Conservation (phyloP, 1,284 basidiomycete species). For the Caloboletus inedulis region DNA sequence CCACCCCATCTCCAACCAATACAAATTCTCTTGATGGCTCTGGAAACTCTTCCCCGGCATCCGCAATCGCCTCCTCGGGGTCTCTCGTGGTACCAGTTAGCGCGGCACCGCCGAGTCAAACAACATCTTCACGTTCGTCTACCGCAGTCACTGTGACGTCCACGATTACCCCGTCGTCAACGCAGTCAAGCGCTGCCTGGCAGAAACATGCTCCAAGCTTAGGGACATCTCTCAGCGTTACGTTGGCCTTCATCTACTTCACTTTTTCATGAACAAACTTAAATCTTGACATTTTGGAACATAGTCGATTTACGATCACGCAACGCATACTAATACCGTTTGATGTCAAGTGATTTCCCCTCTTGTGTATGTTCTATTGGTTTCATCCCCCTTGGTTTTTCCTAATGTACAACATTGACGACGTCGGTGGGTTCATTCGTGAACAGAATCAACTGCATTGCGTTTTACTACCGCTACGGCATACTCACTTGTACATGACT, state of each 20-base stretch:
- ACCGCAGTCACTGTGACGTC: constrained; percentile 6
- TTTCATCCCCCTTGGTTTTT: not conserved
- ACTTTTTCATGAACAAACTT: constrained; percentile 20
- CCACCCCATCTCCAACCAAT: constrained; percentile 1
- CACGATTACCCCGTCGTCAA: constrained; percentile 10
- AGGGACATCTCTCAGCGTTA: constrained; percentile 13
- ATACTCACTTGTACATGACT: constrained; percentile 26
- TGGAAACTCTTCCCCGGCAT: not conserved
- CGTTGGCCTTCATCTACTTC: constrained; percentile 17
- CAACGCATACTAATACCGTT: constrained; percentile 9
- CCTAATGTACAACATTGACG: constrained; percentile 20
- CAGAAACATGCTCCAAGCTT: constrained; percentile 18
- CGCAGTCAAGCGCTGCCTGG: constrained; percentile 27
- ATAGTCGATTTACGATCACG: constrained; percentile 9
- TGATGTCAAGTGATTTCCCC: constrained; percentile 12
- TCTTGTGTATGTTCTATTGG: constrained; percentile 18
- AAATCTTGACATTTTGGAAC: constrained; percentile 9
- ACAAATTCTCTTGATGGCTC: not conserved
- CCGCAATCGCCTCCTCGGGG: not conserved
- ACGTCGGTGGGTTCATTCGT: constrained; percentile 13
- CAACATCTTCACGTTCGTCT: constrained; percentile 5
- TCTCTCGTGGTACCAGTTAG: not conserved
- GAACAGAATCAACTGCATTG: constrained; percentile 13
- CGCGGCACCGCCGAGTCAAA: not conserved
- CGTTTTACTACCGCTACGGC: constrained; percentile 5